Conservation (phyloP, 2,329 filamentous ascomycete species). For the Gnomoniopsis sp. region DNA sequence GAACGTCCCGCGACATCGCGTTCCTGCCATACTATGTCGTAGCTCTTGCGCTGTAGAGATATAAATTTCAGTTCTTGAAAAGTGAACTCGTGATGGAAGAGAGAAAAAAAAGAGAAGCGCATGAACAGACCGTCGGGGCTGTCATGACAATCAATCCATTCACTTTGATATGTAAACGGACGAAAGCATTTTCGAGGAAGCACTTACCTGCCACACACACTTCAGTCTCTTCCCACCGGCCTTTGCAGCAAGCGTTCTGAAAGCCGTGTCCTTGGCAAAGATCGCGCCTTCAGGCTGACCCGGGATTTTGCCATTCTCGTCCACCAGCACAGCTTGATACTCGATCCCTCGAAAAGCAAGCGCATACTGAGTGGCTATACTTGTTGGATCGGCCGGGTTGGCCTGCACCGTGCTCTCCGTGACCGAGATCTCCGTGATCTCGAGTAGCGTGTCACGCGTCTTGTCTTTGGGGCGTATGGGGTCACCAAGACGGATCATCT, state of each 20-base stretch:
- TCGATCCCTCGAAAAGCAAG: constrained; percentile 16
- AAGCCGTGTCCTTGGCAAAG: constrained; percentile 16
- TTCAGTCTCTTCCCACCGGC: constrained; percentile 16
- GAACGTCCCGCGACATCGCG: constrained; percentile 51
- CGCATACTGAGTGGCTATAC: neutral
- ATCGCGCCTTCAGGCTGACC: constrained; percentile 16
- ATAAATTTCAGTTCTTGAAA: constrained; percentile 30
- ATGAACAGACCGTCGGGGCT: neutral
- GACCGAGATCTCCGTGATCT: constrained; percentile 25
- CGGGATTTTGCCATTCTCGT: constrained; percentile 9
- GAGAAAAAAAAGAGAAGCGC: neutral
- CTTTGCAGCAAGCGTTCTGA: constrained; percentile 16
- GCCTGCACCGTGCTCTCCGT: constrained; percentile 11
- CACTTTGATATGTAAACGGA: neutral
- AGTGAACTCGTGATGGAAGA: neutral
- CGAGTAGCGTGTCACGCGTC: constrained; percentile 11
- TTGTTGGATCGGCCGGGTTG: constrained; percentile 19
- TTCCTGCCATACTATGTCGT: constrained; percentile 33
- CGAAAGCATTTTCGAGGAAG: neutral
- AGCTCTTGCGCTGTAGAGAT: constrained; percentile 19
- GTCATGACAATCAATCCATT: neutral
- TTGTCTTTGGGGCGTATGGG: constrained; percentile 28
- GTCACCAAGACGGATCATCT: constrained; percentile 32
- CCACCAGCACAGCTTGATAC: constrained; percentile 11
- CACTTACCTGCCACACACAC: constrained; percentile 14